phyloP scores from a whole-genome alignment of 2,329 filamentous ascomycete species.

The Achaetomium macrosporum region DNA sequence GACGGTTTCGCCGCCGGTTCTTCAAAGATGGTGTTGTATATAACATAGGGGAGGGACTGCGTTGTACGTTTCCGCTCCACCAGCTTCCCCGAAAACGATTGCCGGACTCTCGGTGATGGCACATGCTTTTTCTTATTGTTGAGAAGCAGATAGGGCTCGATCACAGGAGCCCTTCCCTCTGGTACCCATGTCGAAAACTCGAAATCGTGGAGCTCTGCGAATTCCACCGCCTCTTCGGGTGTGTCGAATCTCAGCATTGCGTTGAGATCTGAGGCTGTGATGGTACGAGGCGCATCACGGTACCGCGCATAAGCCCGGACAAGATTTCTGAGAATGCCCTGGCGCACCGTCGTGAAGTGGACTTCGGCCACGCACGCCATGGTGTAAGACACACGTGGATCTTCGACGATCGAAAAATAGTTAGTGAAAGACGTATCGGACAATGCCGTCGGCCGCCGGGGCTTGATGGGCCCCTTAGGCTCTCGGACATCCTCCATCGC shows the following conservation, averaged over 20 bases:
- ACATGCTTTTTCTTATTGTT: constrained; percentile 40
- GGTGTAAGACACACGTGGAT: constrained; percentile 55
- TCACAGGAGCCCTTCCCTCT: constrained; percentile 19
- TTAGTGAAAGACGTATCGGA: constrained; percentile 46
- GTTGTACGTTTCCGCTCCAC: constrained; percentile 56
- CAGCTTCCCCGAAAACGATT: constrained; percentile 49
- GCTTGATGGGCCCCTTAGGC: constrained; percentile 51
- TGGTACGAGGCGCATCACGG: constrained; percentile 52
- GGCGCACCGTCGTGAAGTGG: constrained; percentile 58
- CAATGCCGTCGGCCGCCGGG: constrained; percentile 41
- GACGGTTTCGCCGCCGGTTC: constrained; percentile 22
- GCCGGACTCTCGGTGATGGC: constrained; percentile 45
- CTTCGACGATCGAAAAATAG: constrained; percentile 56
- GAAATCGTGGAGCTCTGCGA: constrained; percentile 55
- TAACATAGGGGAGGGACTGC: constrained; percentile 47
- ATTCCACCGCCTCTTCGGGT: constrained; percentile 58
- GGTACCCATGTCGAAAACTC: constrained; percentile 40
- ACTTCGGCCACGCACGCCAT: constrained; percentile 66
- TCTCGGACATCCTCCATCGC: constrained; percentile 53
- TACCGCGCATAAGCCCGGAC: constrained; percentile 51
- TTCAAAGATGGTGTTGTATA: constrained; percentile 50
- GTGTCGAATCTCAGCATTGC: constrained; percentile 61
- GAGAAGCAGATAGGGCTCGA: constrained; percentile 38
- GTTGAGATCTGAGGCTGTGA: constrained; percentile 52
- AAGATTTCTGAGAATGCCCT: constrained; percentile 51